Percentiles rank a stretch among this genome's conserved stretches.
phyloP scores from a whole-genome alignment of 441 rosid genomes.

The Syzygium malaccense region DNA sequence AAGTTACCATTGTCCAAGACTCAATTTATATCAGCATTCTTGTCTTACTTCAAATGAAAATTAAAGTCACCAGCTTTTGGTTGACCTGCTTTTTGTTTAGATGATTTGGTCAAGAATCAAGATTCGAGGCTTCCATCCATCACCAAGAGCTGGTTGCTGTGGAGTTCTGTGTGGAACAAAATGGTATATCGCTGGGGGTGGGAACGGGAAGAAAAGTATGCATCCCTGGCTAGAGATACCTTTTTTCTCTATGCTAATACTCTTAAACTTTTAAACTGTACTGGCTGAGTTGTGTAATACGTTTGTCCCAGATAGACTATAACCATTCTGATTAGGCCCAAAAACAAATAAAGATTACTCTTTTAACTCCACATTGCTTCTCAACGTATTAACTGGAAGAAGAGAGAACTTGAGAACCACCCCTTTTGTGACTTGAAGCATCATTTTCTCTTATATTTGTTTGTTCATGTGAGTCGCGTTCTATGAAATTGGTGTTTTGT shows the following conservation, averaged over 20 bases:
- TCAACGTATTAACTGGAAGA: neutral
- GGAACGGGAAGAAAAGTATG: slow-evolving; percentile 93
- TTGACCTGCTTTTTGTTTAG: slow-evolving; percentile 25
- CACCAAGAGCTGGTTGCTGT: slow-evolving; percentile 90
- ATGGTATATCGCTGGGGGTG: slow-evolving; percentile 98
- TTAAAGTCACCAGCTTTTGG: neutral
- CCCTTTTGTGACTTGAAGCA: neutral
- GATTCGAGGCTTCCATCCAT: slow-evolving; percentile 87
- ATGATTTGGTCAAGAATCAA: slow-evolving; percentile 98
- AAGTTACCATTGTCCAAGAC: neutral
- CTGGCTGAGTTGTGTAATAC: neutral
- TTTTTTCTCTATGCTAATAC: neutral
- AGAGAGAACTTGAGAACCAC: neutral
- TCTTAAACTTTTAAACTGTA: neutral
- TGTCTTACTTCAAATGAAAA: neutral
- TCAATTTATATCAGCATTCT: neutral
- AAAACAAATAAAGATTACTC: neutral
- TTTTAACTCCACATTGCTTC: neutral
- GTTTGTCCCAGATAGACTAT: neutral
- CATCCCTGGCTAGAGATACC: slow-evolving; percentile 4
- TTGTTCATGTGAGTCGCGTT: neutral
- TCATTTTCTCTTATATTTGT: neutral
- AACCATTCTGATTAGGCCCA: neutral
- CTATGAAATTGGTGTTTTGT: neutral
- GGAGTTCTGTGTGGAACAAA: slow-evolving; percentile 86